Base-by-base conservation (phyloP, 2,329 filamentous ascomycete genomes). In the Aotearoamyces nothofagi region DNA sequence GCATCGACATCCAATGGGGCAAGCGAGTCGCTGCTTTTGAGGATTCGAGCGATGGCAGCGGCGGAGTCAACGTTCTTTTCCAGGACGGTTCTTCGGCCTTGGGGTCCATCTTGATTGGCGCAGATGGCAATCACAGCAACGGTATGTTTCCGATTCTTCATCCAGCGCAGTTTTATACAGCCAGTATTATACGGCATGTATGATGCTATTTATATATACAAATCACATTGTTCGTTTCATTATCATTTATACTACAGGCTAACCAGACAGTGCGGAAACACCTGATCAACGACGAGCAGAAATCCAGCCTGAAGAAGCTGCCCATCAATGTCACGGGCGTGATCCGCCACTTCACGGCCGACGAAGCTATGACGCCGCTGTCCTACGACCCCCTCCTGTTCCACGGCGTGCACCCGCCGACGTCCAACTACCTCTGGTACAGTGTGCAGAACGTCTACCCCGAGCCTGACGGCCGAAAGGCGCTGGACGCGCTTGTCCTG, bases 321-420 rank as follows among this genome's bases (percentile, higher is more conserved):
- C 52, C 56, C 1, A 47, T 56, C 9, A 49, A 49, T 12, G 39
- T 60, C 27, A 37, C 56, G 12, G 57, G 57, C 4, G 49, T 50
- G 2, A 46, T 51, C 4, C 40, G 54, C 1, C 42, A 53, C 27
- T 45, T 61, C 33, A 54, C 49, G 1, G 44, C 52, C 13, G 45
- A 52, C 37, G 39, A 55, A 50, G 46, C 40, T 51, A 37, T 42
- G 48, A 39, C 52, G 5, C 46, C 63, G 5, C 50, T 55, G n/a
- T 51, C 48, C 1, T 55, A 69, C 15, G 64, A 70, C 33, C 64
- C 64, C 0, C 54, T 62, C 22, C 57, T 69, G 14, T 65, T 70
- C 40, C 61, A 68, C 33, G 66, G 61, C 3, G 53, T 57, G 8
- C 60, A 71, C 40, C 63, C 65, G 0, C 47, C 54, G 4, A 63